phyloP scores from a whole-genome alignment of 1,284 basidiomycete species.

The Erythrobasidium hasegawianum region DNA sequence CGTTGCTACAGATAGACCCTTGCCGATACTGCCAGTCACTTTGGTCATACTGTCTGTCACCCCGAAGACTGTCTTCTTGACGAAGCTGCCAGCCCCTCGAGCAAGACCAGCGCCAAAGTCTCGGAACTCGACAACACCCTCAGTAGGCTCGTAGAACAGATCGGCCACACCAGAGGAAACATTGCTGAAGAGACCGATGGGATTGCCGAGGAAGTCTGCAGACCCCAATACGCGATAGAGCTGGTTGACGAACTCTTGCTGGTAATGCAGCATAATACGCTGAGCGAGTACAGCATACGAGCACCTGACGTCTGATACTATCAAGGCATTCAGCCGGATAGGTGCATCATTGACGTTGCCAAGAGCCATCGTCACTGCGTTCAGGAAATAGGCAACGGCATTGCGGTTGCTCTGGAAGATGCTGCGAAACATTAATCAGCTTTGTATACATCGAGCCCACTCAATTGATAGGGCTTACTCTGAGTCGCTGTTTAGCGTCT shows the following conservation, averaged over 20 bases:
- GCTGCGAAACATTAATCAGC: background rate
- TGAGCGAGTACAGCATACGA: slow-evolving; percentile 77
- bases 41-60: slow-evolving; percentile 94
- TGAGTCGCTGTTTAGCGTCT: slow-evolving; percentile 85
- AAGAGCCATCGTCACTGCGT: slow-evolving; percentile 92
- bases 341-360: slow-evolving; percentile 97
- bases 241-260: slow-evolving; percentile 88
- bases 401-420: slow-evolving; percentile 55
- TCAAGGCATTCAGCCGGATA: slow-evolving; percentile 90
- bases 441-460: slow-evolving; percentile 5
- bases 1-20: slow-evolving; percentile 93
- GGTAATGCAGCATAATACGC: slow-evolving; percentile 87
- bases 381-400: slow-evolving; percentile 87
- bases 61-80: slow-evolving; percentile 98
- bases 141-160: slow-evolving; percentile 98
- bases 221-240: slow-evolving; percentile 94
- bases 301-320: slow-evolving; percentile 89
- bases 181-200: slow-evolving; percentile 95
- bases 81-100: slow-evolving; percentile 92
- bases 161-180: slow-evolving; percentile 98
- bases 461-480: slow-evolving; percentile 60
- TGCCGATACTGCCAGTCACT: slow-evolving; percentile 93
- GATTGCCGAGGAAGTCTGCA: slow-evolving; percentile 79
- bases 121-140: slow-evolving; percentile 92
- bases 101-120: slow-evolving; percentile 97